Percentiles rank a stretch among this genome's conserved stretches.
Conservation (phyloP, 1,139 yeast species). For the Sporopachydermia cereana region DNA sequence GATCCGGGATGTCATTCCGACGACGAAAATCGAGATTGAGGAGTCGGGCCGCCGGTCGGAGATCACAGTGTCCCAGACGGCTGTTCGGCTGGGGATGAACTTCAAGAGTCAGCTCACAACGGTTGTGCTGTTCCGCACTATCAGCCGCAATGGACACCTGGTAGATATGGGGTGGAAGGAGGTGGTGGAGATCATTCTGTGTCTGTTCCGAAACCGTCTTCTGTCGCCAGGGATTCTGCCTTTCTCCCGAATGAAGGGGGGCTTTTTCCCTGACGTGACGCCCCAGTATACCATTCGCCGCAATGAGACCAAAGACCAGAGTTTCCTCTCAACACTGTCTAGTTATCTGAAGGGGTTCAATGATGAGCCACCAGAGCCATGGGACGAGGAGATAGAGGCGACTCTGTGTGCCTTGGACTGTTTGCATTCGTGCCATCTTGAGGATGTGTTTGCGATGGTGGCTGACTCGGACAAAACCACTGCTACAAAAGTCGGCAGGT, state of each 20-base stretch:
- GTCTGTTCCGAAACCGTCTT: conserved; percentile 62
- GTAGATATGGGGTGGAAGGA: conserved; percentile 46
- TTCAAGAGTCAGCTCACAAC: conserved; percentile 87
- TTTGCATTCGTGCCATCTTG: conserved; percentile 51
- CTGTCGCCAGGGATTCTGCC: conserved; percentile 44
- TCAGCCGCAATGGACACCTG: conserved; percentile 43
- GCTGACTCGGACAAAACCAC: neutral
- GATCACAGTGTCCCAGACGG: conserved; percentile 64
- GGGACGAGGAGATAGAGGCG: conserved; percentile 82
- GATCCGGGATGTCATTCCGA: conserved; percentile 21
- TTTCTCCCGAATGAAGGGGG: neutral
- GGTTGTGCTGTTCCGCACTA: conserved; percentile 70
- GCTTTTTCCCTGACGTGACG: conserved; percentile 40
- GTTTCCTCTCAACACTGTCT: conserved; percentile 80
- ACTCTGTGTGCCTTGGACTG: conserved; percentile 79
- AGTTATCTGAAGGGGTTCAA: conserved; percentile 81
- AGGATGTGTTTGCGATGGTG: conserved; percentile 31
- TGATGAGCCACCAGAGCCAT: conserved; percentile 71
- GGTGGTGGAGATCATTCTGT: conserved; percentile 47
- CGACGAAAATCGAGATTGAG: conserved; percentile 29
- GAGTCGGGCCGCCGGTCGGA: conserved; percentile 36
- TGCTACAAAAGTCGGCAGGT: neutral
- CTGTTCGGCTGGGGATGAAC: conserved; percentile 80
- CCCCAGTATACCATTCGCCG: conserved; percentile 58
- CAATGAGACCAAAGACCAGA: conserved; percentile 52